Percentiles rank a stretch among this genome's conserved stretches.
Conservation (phyloP, 176 grass and related monocot species). For the Zea mays region DNA sequence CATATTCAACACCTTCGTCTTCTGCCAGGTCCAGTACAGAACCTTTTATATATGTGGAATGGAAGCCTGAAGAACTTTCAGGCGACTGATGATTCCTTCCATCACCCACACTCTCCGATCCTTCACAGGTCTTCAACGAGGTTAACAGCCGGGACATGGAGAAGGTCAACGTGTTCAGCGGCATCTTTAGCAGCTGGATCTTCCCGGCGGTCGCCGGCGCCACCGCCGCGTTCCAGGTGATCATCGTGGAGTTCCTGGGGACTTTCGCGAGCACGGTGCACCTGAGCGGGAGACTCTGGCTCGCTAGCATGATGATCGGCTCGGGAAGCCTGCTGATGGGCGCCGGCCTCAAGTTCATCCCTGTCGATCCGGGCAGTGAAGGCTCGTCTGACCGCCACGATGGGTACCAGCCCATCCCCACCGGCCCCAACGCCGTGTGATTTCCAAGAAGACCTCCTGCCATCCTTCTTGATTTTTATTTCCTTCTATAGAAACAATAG, state of each 20-base stretch:
- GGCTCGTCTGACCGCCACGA: constrained; percentile 19
- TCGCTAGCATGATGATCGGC: constrained; percentile 63
- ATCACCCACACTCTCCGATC: not conserved
- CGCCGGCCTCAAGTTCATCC: constrained; percentile 69
- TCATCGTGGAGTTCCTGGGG: constrained; percentile 77
- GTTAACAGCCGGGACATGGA: constrained; percentile 93
- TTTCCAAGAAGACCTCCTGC: not conserved
- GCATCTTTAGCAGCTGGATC: constrained; percentile 76
- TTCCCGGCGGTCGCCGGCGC: constrained; percentile 60
- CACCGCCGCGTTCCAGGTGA: constrained; percentile 72
- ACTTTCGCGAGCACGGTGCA: constrained; percentile 76
- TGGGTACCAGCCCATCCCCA: constrained; percentile 66
- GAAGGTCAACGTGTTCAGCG: constrained; percentile 82
- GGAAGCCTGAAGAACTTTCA: no score
- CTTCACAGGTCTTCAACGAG: constrained; percentile 84
- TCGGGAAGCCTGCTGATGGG: constrained; percentile 61
- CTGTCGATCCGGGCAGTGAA: constrained; percentile 32
- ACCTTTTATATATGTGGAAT: not conserved
- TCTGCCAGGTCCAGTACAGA: constrained; percentile 53
- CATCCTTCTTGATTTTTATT: not conserved
- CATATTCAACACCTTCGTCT: constrained; percentile 90
- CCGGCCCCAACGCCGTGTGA: constrained; percentile 66
- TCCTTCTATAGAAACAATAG: not conserved
- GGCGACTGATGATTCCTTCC: no score
- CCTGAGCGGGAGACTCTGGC: constrained; percentile 57